Conservation (phyloP, 768 basidiomycete genomes). For the Grammothele lineata region DNA sequence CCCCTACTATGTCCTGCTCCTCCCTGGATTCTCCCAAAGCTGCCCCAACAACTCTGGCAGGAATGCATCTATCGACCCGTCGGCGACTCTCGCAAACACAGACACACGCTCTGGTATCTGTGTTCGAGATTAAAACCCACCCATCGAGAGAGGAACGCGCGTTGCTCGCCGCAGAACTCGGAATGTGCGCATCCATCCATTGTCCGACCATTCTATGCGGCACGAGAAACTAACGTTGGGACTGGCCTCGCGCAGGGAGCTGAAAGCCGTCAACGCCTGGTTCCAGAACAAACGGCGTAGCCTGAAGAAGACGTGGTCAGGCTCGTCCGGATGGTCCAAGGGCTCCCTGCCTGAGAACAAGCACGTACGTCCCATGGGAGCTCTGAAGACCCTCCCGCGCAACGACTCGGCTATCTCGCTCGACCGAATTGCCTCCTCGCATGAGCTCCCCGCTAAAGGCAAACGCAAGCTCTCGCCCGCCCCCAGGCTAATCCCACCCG, state of each 20-base stretch:
- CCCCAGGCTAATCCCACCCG: slow-evolving; percentile 14
- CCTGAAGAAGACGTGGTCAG: slow-evolving; percentile 30
- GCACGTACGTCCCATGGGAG: slow-evolving; percentile 20
- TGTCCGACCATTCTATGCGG: neutral
- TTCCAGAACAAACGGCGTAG: slow-evolving; percentile 79
- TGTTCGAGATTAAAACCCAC: slow-evolving; percentile 35
- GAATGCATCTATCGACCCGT: slow-evolving; percentile 19
- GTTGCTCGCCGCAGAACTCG: slow-evolving; percentile 33
- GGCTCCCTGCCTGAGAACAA: slow-evolving; percentile 17
- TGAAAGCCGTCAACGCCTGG: slow-evolving; percentile 63
- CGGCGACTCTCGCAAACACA: slow-evolving; percentile 28
- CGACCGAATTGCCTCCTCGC: slow-evolving; percentile 55
- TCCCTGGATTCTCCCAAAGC: slow-evolving; percentile 6
- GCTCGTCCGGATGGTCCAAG: slow-evolving; percentile 15
- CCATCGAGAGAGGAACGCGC: slow-evolving; percentile 41
- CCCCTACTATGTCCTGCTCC: slow-evolving; percentile 7
- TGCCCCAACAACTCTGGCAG: neutral
- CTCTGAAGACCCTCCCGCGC: slow-evolving; percentile 23
- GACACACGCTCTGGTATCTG: slow-evolving; percentile 29
- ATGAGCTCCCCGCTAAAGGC: slow-evolving; percentile 33
- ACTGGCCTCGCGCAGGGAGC: slow-evolving; percentile 27
- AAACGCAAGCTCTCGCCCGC: slow-evolving; percentile 9
- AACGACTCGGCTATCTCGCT: slow-evolving; percentile 36
- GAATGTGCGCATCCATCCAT: slow-evolving; percentile 28
- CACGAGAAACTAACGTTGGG: too few relatives aligned